These are phyloP conservation scores for Trichosporon ovoides DNA, from an alignment of 1,284 basidiomycete genomes.

Conservation along the genomic window DNA sequence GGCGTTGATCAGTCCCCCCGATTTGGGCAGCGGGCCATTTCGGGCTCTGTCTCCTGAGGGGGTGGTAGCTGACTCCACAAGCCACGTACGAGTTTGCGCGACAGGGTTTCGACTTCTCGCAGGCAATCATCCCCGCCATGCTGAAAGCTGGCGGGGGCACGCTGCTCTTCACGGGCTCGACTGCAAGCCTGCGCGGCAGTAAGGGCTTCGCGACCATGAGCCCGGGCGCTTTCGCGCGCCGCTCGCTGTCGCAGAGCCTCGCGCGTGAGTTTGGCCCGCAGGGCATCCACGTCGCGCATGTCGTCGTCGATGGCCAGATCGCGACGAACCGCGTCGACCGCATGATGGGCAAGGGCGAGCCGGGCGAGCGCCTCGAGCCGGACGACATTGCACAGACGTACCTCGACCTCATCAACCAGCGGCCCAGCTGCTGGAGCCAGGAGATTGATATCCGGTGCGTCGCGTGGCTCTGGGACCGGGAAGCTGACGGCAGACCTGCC, in stretches of 20 bases:
- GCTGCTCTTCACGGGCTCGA: conserved; percentile 46
- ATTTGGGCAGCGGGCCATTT: no score
- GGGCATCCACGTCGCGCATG: conserved; percentile 49
- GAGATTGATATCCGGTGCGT: conserved; percentile 35
- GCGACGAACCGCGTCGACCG: conserved; percentile 29
- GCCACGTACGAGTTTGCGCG: not conserved
- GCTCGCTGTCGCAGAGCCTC: conserved; percentile 39
- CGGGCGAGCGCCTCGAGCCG: conserved; percentile 18
- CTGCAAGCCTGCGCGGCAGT: conserved; percentile 34
- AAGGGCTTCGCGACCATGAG: conserved; percentile 37
- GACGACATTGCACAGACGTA: conserved; percentile 30
- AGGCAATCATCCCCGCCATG: conserved; percentile 34
- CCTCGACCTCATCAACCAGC: conserved; percentile 43
- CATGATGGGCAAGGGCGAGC: conserved; percentile 26
- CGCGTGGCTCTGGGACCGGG: no score
- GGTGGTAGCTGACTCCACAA: not conserved
- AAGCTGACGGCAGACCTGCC: conserved; percentile 9
- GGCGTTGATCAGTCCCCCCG: no score
- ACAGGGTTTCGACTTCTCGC: conserved; percentile 35
- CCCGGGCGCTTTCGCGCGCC: conserved; percentile 37
- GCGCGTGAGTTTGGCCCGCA: conserved; percentile 49
- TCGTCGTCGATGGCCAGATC: conserved; percentile 48
- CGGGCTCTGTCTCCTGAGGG: no score
- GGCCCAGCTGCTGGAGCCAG: conserved; percentile 40
- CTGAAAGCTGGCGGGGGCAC: conserved; percentile 30